Evolutionary conservation across 208 protist species (phyloP), one percentile per base, ranked within the genome.

Genomic region (Trypanosoma congolense): DNA sequence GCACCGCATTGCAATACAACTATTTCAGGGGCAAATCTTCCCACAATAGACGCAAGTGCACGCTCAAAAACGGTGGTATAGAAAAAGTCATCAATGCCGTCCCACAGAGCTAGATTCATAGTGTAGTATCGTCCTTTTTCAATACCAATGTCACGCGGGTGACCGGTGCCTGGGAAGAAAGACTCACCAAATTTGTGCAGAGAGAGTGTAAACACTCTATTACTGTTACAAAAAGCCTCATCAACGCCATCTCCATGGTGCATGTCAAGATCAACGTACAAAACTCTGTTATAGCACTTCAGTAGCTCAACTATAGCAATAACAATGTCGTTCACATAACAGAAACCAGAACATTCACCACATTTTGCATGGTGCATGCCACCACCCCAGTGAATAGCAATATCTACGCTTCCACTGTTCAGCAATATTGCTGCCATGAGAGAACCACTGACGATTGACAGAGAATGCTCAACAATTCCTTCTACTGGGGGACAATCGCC

Each of bases 241-340:
- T 99, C 96, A 19, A 99, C 98, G 44, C 98, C 99, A 72, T 99
- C 99, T 44, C 98, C 98, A 73, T 99, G 98, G 81, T 99, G 99
- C 75, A 99, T 96, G 75, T 99, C 99, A 57, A 99, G 98, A 75
- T 99, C 99, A 41, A 99, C 95, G 74, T 99, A 99, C 22, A 99
- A 71, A 24, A 99, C 98, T 50, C 98, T 85, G 49, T 90, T 70
- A 50, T 92, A 77, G 52, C 80, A 89, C 59, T 98, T 99, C 36
- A 99, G 80, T n/a, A 99, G 90, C 78, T 99, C 98, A 22, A 99
- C 62, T 60, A 99, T 99, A 8, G 77, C 97, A 22, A 99, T 75
- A 2, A 99, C 99, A 63, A 99, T 99, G 80, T 99, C 99, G 70
- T 99, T 99, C 6, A 99, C 87, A 71, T 99, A 99, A 87, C 99